Conservation (phyloP, 768 basidiomycete genomes). For the Fomitopsis pulvina region DNA sequence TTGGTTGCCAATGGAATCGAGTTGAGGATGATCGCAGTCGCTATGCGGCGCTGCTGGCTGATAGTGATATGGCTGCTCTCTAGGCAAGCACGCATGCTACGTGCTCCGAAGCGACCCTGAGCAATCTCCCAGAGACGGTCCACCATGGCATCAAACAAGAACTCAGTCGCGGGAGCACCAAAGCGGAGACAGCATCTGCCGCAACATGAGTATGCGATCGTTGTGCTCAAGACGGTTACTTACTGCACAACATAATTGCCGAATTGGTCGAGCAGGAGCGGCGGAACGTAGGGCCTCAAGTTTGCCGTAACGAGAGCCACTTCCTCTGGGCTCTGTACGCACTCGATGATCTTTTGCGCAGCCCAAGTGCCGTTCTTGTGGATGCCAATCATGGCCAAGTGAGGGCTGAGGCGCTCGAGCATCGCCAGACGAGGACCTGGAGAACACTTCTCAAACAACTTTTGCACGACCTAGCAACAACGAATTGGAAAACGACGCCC, state of each 20-base stretch:
- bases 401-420: constrained; percentile 90
- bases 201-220: neutral
- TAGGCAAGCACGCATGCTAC: constrained; percentile 95
- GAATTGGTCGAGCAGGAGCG: constrained; percentile 89
- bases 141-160: constrained; percentile 96
- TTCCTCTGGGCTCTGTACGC: constrained; percentile 83
- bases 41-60: constrained; percentile 92
- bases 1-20: constrained; percentile 97
- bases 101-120: constrained; percentile 95
- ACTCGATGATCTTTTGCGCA: constrained; percentile 98
- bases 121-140: constrained; percentile 99
- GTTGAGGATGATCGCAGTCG: constrained; percentile 91
- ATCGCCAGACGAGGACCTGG: constrained; percentile 73
- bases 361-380: constrained; percentile 99
- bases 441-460: constrained; percentile 90
- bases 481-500: neutral
- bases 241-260: constrained; percentile 93
- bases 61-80: constrained; percentile 84
- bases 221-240: constrained; percentile 23
- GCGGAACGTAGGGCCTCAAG: constrained; percentile 85
- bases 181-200: constrained; percentile 85
- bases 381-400: constrained; percentile 95
- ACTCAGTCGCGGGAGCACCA: constrained; percentile 83
- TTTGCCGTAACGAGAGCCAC: constrained; percentile 79
- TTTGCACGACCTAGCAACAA: constrained; percentile 76